A percentile compares a stretch with the other conserved stretches of the same genome.
These are phyloP conservation scores for Phyllosticta ampelicida DNA, from an alignment of 2,329 filamentous ascomycete genomes.

Conservation along the genomic window DNA sequence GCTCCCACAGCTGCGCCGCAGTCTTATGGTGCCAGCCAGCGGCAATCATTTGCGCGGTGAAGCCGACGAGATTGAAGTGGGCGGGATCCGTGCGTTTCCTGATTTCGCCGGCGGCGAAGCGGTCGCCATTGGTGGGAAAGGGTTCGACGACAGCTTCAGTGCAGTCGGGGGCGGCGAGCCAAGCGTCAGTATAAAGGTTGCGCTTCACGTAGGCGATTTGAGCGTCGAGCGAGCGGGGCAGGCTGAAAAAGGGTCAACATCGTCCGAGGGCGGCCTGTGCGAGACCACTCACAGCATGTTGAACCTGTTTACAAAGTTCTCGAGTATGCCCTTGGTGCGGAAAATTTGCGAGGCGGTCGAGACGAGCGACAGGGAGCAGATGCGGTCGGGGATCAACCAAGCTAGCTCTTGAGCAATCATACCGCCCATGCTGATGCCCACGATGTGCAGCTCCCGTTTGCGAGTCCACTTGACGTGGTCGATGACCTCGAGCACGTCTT, in stretches of 20 bases:
- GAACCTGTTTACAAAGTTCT: constrained; percentile 52
- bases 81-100: constrained; percentile 53
- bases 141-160: constrained; percentile 25
- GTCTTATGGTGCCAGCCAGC: constrained; percentile 73
- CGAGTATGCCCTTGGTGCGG: constrained; percentile 44
- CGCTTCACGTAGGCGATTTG: constrained; percentile 54
- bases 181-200: constrained; percentile 55
- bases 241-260: constrained; percentile 35
- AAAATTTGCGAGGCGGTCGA: constrained; percentile 39
- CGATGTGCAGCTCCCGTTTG: constrained; percentile 51
- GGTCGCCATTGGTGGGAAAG: constrained; percentile 69
- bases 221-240: constrained; percentile 60
- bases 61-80: constrained; percentile 54
- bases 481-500: constrained; percentile 59
- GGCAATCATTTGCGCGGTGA: constrained; percentile 67
- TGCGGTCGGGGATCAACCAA: constrained; percentile 35
- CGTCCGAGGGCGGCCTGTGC: constrained; percentile 2
- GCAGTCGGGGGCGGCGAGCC: constrained; percentile 51
- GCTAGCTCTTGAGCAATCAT: constrained; percentile 83
- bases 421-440: constrained; percentile 76
- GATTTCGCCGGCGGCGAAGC: constrained; percentile 71
- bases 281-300: constrained; percentile 21
- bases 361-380: constrained; percentile 40
- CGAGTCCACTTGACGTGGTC: constrained; percentile 59
- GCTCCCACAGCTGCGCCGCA: constrained; percentile 49